Evolutionary conservation across 345 rosid species (phyloP).

Genomic region (Populus simonii): DNA sequence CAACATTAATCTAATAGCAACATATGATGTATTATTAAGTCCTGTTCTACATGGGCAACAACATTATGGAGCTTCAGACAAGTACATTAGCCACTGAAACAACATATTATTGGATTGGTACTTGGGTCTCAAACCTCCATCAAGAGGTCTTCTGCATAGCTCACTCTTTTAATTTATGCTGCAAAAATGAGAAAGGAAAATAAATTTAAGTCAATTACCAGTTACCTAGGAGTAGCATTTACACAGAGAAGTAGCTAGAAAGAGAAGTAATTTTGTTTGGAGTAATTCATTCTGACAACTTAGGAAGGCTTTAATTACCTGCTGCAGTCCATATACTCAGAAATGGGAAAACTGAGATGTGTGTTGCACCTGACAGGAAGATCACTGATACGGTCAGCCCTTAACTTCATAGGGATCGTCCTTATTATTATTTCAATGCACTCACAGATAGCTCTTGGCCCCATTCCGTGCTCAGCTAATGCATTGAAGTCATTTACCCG

Average conservation of each 20-base stretch:
- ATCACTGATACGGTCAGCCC: not conserved
- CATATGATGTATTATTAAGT: not conserved
- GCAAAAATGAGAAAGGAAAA: not conserved
- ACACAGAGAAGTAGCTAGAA: too few species aligned
- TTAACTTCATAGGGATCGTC: not conserved
- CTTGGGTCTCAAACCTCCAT: not conserved
- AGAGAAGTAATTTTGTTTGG: too few species aligned
- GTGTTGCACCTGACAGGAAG: slow-evolving; percentile 9
- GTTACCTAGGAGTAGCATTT: not conserved
- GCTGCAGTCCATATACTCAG: slow-evolving; percentile 41
- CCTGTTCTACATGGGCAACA: not conserved
- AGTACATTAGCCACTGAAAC: not conserved
- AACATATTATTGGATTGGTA: not conserved
- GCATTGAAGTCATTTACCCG: slow-evolving; percentile 35
- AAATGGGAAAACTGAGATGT: slow-evolving; percentile 33
- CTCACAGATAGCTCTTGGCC: slow-evolving; percentile 34
- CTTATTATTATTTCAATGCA: slow-evolving; percentile 36
- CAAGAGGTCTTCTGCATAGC: not conserved
- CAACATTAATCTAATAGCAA: not conserved
- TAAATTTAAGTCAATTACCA: not conserved
- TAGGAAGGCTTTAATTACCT: slow-evolving; percentile 17
- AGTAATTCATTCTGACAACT: too few species aligned
- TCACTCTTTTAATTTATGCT: not conserved
- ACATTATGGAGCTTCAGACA: not conserved
- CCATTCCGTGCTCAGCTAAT: slow-evolving; percentile 30